Conservation (phyloP, 495 filamentous ascomycete genomes). For the Clavariopsis aquatica region DNA sequence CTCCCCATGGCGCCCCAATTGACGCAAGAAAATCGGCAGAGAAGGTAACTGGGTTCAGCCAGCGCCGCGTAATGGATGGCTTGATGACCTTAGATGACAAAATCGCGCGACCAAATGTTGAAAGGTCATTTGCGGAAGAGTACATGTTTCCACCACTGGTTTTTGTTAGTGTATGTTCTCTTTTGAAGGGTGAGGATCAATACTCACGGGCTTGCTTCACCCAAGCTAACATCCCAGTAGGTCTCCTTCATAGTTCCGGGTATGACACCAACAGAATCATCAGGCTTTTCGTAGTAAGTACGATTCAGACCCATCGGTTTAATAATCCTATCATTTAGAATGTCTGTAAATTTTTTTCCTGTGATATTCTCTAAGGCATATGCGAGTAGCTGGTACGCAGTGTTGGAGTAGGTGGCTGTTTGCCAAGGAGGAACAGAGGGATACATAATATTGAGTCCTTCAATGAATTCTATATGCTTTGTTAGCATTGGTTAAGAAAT, state of each 20-base stretch:
- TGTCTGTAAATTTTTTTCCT: slow-evolving; percentile 48
- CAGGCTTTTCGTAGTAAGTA: slow-evolving; percentile 22
- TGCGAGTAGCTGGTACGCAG: slow-evolving; percentile 55
- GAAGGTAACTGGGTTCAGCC: slow-evolving; percentile 38
- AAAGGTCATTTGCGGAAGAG: slow-evolving; percentile 29
- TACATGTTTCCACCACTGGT: slow-evolving; percentile 34
- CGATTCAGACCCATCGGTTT: slow-evolving; percentile 28
- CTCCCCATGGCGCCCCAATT: slow-evolving; percentile 30
- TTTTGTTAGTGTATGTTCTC: not conserved
- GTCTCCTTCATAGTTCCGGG: slow-evolving; percentile 22
- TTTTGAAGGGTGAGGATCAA: not conserved
- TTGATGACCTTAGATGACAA: slow-evolving; percentile 26
- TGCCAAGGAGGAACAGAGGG: slow-evolving; percentile 22
- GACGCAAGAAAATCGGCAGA: slow-evolving; percentile 15
- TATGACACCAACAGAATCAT: slow-evolving; percentile 27
- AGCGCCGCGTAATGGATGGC: slow-evolving; percentile 27
- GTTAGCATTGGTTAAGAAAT: not conserved
- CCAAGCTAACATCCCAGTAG: slow-evolving; percentile 24
- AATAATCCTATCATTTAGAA: slow-evolving; percentile 48
- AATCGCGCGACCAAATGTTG: slow-evolving; percentile 36
- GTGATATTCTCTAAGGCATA: slow-evolving; percentile 59
- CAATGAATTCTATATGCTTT: slow-evolving; percentile 3
- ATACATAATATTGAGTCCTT: slow-evolving; percentile 13
- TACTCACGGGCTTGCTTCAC: slow-evolving; percentile 31
- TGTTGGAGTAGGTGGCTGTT: slow-evolving; percentile 60